Percentiles rank a stretch among this genome's conserved stretches.
phyloP scores from a whole-genome alignment of 768 basidiomycete genomes.

The Exsudoporus frostii region DNA sequence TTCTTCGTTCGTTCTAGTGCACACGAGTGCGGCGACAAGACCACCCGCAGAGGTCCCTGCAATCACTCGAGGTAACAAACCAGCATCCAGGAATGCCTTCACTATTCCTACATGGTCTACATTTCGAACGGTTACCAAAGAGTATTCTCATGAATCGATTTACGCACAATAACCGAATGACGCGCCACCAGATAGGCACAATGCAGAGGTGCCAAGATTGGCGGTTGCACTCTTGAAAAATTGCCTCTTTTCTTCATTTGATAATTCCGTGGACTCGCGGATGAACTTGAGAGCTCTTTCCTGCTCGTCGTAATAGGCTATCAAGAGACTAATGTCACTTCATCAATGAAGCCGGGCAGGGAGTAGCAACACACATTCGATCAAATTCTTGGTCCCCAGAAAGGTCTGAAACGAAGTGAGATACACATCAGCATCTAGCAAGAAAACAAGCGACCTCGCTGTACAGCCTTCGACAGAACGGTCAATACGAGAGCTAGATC shows the following conservation, averaged over 20 bases:
- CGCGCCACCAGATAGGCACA: constrained; percentile 96
- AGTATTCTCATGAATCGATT: neutral
- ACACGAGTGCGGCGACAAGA: constrained; percentile 69
- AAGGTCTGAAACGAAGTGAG: constrained; percentile 61
- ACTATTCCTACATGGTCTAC: constrained; percentile 88
- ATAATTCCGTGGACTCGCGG: constrained; percentile 66
- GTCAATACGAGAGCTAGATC: constrained; percentile 1
- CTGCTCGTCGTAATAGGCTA: constrained; percentile 81
- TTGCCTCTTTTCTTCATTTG: constrained; percentile 82
- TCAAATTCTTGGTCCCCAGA: constrained; percentile 83
- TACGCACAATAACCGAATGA: constrained; percentile 85
- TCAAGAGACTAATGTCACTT: neutral
- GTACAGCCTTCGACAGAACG: constrained; percentile 59
- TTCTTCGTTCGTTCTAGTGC: constrained; percentile 88
- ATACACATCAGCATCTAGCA: neutral
- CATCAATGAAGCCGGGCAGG: neutral
- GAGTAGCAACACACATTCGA: constrained; percentile 60
- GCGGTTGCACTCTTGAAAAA: constrained; percentile 90
- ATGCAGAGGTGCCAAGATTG: constrained; percentile 86
- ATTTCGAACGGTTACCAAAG: constrained; percentile 1
- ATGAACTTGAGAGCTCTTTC: constrained; percentile 74
- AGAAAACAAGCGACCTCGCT: constrained; percentile 57
- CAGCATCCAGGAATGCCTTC: constrained; percentile 86
- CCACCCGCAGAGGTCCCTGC: constrained; percentile 95
- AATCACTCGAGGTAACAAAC: constrained; percentile 85